These are phyloP conservation scores for Epithemia pelagica DNA, from an alignment of 108 stramenopile genomes.

Conservation along the genomic window DNA sequence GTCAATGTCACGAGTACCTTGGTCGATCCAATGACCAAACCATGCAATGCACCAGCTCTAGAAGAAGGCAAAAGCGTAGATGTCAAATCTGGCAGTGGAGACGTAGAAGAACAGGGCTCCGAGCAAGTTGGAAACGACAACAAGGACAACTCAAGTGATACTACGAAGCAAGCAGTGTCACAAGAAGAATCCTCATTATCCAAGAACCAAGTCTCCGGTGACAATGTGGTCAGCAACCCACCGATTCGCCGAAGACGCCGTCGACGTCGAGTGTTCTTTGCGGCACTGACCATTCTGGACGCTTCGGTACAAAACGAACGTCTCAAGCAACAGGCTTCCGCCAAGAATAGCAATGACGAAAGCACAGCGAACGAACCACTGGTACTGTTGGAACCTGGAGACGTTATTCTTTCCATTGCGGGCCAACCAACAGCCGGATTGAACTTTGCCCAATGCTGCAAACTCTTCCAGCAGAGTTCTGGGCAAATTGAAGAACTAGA, in stretches of 20 bases:
- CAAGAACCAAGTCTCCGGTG: neutral
- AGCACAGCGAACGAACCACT: neutral
- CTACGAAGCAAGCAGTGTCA: neutral
- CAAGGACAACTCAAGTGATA: neutral
- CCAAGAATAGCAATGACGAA: neutral
- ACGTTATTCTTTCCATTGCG: conserved; percentile 60
- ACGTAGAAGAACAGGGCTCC: neutral
- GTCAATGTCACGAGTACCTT: conserved; percentile 20
- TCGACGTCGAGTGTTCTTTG: conserved; percentile 49
- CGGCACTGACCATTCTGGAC: conserved; percentile 49
- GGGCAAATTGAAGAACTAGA: too few species aligned
- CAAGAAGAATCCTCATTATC: neutral
- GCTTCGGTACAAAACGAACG: conserved; percentile 38
- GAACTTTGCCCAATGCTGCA: conserved; percentile 49
- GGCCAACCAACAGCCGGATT: conserved; percentile 34
- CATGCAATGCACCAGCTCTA: neutral
- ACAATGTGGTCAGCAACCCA: neutral
- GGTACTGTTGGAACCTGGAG: conserved; percentile 37
- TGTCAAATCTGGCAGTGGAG: too few species aligned
- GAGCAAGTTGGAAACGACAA: neutral
- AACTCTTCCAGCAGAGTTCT: conserved; percentile 22
- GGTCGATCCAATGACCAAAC: neutral
- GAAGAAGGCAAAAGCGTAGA: conserved; percentile 1
- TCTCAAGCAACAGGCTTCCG: neutral
- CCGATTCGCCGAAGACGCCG: conserved; percentile 22